Conservation (phyloP, 1,139 yeast species). For the Diutina neorugosa region DNA sequence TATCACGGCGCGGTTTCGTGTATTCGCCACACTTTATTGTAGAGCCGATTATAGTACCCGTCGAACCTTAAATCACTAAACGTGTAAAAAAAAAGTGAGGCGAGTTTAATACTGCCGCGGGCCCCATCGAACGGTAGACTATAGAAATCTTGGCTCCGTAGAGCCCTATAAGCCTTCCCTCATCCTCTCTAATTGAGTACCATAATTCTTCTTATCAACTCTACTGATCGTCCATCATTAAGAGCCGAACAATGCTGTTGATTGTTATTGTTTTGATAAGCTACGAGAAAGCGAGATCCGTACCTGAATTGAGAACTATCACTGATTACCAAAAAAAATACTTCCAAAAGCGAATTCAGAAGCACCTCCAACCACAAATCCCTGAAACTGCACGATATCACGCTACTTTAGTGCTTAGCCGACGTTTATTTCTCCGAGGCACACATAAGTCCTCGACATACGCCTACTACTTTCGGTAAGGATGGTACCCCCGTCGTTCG, state of each 20-base stretch:
- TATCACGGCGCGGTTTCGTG: no score
- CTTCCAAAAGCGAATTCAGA: not conserved
- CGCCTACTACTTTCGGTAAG: not conserved
- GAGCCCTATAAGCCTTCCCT: not conserved
- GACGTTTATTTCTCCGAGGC: not conserved
- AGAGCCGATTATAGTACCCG: not conserved
- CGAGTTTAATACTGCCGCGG: not conserved
- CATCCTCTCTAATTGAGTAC: not conserved
- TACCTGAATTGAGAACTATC: not conserved
- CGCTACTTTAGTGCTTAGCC: not conserved
- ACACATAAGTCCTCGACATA: not conserved
- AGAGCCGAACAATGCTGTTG: no score
- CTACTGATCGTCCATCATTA: no score
- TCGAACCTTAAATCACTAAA: not conserved
- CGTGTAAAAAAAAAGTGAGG: not conserved
- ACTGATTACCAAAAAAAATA: no score
- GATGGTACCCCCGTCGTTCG: constrained; percentile 1
- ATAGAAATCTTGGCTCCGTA: not conserved
- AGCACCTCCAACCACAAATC: no score
- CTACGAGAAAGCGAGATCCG: not conserved
- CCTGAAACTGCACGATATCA: no score
- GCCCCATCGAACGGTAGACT: not conserved
- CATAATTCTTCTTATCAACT: no score
- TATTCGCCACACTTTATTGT: not conserved
- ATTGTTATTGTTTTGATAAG: no score